Conservation (phyloP, 257 asterid genomes). For the Handroanthus guayacan region DNA sequence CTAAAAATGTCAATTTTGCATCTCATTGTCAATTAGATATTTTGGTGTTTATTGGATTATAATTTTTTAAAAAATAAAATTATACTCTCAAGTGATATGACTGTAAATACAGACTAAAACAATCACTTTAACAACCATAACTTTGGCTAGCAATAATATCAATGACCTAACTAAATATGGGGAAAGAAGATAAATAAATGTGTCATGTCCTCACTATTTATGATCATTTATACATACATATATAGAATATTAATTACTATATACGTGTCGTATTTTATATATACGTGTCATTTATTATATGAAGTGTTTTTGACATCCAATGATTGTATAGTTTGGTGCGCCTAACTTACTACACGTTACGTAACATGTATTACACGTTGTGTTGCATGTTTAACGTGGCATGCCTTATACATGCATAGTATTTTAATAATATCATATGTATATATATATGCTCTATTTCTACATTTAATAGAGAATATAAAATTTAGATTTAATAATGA, state of each 20-base stretch:
- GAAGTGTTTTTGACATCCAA: neutral
- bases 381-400: neutral
- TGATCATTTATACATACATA: too few species aligned
- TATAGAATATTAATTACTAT: too few species aligned
- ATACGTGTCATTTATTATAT: neutral
- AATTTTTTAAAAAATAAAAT: too few species aligned
- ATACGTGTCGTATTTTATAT: neutral
- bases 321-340: neutral
- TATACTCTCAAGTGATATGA: too few species aligned
- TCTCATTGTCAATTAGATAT: too few species aligned
- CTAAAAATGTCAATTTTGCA: too few species aligned
- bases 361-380: neutral
- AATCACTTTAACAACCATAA: neutral
- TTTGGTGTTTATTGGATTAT: too few species aligned
- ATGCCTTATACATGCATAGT: too few species aligned
- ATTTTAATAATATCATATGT: too few species aligned
- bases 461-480: too few species aligned
- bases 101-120: neutral
- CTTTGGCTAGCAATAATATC: neutral
- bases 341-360: neutral
- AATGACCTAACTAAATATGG: neutral
- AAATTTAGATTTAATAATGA: too few species aligned
- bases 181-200: neutral
- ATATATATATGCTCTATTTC: too few species aligned
- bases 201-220: neutral